phyloP scores from a whole-genome alignment of 257 asterid species.

The Eustoma russellianum region DNA sequence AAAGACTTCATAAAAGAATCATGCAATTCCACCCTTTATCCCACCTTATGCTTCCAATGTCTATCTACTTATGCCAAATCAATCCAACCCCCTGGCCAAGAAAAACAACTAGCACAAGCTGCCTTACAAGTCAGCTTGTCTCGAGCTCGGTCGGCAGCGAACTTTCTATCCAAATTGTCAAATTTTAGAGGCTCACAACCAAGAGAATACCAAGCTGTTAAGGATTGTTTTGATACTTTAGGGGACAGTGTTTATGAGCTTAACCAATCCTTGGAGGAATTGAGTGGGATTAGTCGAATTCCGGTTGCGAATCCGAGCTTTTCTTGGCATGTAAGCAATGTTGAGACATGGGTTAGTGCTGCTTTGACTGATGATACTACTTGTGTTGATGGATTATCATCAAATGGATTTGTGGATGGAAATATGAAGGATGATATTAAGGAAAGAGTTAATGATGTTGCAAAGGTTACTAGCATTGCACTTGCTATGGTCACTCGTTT shows the following conservation, averaged over 20 bases:
- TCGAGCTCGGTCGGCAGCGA: conserved; percentile 30
- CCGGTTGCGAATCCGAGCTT: conserved; percentile 24
- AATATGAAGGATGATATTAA: conserved; percentile 40
- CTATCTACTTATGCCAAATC: conserved; percentile 43
- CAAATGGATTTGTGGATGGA: conserved; percentile 24
- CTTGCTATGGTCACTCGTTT: conserved; percentile 60
- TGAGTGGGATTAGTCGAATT: conserved; percentile 21
- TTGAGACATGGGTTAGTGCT: conserved; percentile 77
- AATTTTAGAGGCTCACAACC: conserved; percentile 24
- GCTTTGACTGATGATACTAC: conserved; percentile 55
- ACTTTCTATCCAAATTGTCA: conserved; percentile 30
- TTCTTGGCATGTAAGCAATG: conserved; percentile 58
- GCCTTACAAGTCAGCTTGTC: conserved; percentile 45
- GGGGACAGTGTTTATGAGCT: conserved; percentile 44
- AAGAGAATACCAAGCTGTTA: conserved; percentile 34
- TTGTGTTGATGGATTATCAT: conserved; percentile 57
- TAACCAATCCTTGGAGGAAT: conserved; percentile 39
- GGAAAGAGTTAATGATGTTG: conserved; percentile 44
- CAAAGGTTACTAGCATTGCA: conserved; percentile 60
- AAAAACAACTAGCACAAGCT: conserved; percentile 37
- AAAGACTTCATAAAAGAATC: conserved; percentile 38
- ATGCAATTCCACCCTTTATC: conserved; percentile 52
- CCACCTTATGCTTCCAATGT: conserved; percentile 37
- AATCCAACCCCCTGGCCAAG: conserved; percentile 23
- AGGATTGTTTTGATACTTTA: conserved; percentile 43